Base-by-base conservation (phyloP, 2,329 filamentous ascomycete species). In the Aspergillus viridinutans region DNA sequence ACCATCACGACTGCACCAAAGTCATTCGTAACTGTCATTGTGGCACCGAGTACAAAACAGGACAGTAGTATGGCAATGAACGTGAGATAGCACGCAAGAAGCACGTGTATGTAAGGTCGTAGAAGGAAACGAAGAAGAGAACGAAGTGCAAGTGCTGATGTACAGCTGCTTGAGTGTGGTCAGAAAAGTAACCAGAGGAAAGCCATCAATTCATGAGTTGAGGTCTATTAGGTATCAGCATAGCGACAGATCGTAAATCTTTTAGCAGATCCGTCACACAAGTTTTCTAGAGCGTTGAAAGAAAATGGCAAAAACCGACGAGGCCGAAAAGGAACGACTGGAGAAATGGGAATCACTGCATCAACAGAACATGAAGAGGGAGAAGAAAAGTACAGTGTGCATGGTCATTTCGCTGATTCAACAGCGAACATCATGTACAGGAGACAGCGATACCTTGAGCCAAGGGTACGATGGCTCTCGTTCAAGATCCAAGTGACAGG, bases 401-500 rank as follows among this genome's bases (percentile, higher is more conserved):
- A 54, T 14, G 38, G 40, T 25, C 28, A n/a, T 7, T 47, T n/a
- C 42, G 17, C 43, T n/a, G 43, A 47, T 17, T 47, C 43, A 47
- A 47, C 43, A 6, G 43, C 23, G 43, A 38, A 17, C 32, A 38
- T 23, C 21, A 26, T 14, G 20, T 47, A 23, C 23, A 26, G 23
- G 23, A 14, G 23, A 47, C 12, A 47, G 21, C 10, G 23, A 23
- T 47, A 14, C 21, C 4, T 23, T 26, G 12, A 12, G 10, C 14
- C 43, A 47, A 47, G 23, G 12, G 12, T 20, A 25, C 32, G 14
- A 23, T 47, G 21, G 20, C 23, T 23, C 6, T 25, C 17, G 17
- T 47, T 72, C 61, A 79, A 62, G 84, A 83, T 67, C 89, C 89
- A 61, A 92, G 81, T 2, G 89, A 92, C 20, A 92, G 76, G 9